Base-by-base conservation (phyloP, 805 yeast genomes). In the Suhomyces kilbournensis region DNA sequence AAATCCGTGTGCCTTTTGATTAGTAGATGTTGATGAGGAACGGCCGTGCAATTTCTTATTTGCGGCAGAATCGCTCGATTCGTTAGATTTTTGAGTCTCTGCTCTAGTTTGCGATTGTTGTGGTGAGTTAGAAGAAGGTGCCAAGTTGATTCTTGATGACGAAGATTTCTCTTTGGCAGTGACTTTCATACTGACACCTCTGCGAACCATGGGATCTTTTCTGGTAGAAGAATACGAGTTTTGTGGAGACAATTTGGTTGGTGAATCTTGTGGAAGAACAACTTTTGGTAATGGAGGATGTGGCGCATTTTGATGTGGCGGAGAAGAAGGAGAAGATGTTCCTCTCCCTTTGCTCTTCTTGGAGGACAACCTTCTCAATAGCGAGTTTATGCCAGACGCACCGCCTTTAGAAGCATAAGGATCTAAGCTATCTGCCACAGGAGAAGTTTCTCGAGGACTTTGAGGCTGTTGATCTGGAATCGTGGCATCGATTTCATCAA, bases 111-210 rank as follows among this genome's bases (percentile, higher is more conserved):
- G 51, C 20, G 49, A 20, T 23, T 53, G 51, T 26, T 46, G 44
- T 3, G 50, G 43, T 15, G 15, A 38, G 19, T 51, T 47, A 10
- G 51, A 22, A 17, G 48, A 46, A n/a, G 48, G 48, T 19, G 34
- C 42, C 48, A 40, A 56, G 49, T 22, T 50, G 48, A 40, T 42
- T 51, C 32, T 15, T 38, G 46, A 17, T 59, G 51, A 35, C 56
- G 56, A 54, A 1, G 66, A 75, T 55, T 75, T 79, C 57, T 81
- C 86, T 60, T 77, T 80, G 12, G 82, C 78, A 1, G 86, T 81
- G n/a, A 81, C 77, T 61, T 79, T 81, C 79, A 81, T 75, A 61
- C 84, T 79, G 8, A 82, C 84, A 56, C 84, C 84, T 60, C 86
- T 78, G 60, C 84, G 84, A 46, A 81, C 79, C 71, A 73, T 59